Percentiles rank a stretch among this genome's conserved stretches.
Evolutionary conservation across 2,329 filamentous ascomycete genomes (phyloP).

Genomic region (Gliomastix tumulicola): DNA sequence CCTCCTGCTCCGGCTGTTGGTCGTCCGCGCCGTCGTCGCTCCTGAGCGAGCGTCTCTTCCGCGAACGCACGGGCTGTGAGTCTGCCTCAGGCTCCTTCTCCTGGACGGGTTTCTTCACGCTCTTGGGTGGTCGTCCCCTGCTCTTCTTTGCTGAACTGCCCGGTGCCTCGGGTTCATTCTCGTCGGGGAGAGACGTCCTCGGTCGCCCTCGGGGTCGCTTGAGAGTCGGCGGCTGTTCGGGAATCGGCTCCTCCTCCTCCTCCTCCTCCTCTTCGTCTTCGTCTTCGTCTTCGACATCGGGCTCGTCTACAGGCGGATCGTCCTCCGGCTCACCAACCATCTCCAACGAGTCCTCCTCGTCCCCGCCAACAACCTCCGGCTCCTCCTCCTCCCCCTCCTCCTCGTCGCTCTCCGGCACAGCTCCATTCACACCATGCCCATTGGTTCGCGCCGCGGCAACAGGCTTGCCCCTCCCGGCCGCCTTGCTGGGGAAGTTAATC

Average conservation of each 20-base stretch:
- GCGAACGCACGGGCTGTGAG: constrained; percentile 6
- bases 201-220: constrained; percentile 3
- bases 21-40: constrained; percentile 2
- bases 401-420: constrained; percentile 8
- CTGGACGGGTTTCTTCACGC: constrained; percentile 3
- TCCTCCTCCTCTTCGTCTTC: constrained; percentile 12
- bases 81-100: constrained; percentile 14
- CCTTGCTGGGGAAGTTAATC: constrained; percentile 40
- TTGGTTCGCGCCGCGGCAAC: too few species aligned
- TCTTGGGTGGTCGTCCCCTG: constrained; percentile 8
- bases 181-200: neutral
- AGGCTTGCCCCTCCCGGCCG: constrained; percentile 3
- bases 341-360: constrained; percentile 8
- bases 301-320: constrained; percentile 9
- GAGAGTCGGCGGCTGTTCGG: neutral
- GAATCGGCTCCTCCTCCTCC: constrained; percentile 3
- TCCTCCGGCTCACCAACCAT: constrained; percentile 1
- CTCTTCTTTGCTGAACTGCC: constrained; percentile 6
- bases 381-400: constrained; percentile 16
- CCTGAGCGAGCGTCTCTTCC: constrained; percentile 7
- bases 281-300: constrained; percentile 9
- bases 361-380: constrained; percentile 16
- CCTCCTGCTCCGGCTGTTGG: constrained; percentile 7
- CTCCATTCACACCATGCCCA: constrained; percentile 18
- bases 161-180: constrained; percentile 1